These are phyloP conservation scores for Camellia oleifera DNA, from an alignment of 179 eudicot genomes.

Conservation along the genomic window DNA sequence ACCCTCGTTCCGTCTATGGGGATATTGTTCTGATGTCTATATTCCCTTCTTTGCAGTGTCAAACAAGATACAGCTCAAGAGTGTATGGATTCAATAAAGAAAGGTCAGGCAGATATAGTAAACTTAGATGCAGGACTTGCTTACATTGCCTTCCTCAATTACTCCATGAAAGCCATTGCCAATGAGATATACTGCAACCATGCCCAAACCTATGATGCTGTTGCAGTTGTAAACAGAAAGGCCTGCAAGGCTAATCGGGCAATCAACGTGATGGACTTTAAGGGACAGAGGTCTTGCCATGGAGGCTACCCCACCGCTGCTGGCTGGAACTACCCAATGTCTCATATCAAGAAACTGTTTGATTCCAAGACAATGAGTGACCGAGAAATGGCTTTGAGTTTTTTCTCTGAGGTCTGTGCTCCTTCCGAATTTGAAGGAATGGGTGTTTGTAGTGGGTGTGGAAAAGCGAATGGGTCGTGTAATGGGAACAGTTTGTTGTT, in stretches of 20 bases:
- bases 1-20: too few relatives aligned
- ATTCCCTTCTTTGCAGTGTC: neutral
- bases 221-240: neutral
- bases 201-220: neutral
- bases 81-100: neutral
- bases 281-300: neutral
- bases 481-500: neutral
- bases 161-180: constrained; percentile 2
- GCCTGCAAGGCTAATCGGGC: neutral
- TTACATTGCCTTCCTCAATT: neutral
- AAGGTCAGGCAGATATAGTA: neutral
- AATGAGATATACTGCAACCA: neutral
- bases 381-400: neutral
- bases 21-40: too few relatives aligned
- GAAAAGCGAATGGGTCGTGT: neutral
- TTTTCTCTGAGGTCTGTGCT: neutral
- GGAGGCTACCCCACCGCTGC: neutral
- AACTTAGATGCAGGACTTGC: neutral
- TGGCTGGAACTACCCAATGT: neutral
- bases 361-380: neutral
- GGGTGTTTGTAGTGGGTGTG: neutral
- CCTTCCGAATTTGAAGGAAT: neutral
- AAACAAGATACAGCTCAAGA: neutral
- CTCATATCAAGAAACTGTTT: neutral
- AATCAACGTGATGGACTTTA: neutral